Base-by-base conservation (phyloP, 2,329 filamentous ascomycete species). In the Penicillium corylophilum region DNA sequence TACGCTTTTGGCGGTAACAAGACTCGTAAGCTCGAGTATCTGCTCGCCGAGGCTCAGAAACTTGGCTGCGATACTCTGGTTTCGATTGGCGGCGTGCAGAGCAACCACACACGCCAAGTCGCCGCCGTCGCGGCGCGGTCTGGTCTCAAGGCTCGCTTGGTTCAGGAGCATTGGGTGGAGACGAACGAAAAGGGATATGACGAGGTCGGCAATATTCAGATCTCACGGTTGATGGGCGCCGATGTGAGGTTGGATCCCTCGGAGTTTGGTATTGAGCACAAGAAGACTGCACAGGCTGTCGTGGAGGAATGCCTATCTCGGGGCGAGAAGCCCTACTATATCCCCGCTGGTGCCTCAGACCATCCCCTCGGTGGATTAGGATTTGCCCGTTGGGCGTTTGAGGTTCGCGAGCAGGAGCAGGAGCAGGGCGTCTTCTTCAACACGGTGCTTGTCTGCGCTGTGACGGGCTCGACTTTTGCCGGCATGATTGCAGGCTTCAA, bases 401-500 rank as follows among this genome's bases (percentile, higher is more conserved):
- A 89, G 68, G 82, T 90, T 0, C 76, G 76, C 42, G 74, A 77
- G 55, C 86, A 89, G 69, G 86, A 89, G 70, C 71, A 74, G 55
- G 74, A 79, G 56, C 57, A 82, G 23, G 84, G 82, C 0, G 63
- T 87, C 10, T 86, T 86, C 67, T 89, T 88, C 67, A 84, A 87
- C 61, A 84, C 81, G 1, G 64, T 89, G 7, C 71, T 89, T 48
- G 86, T 88, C 8, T 89, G 86, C 65, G 84, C 83, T 16, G 87
- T 89, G 1, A 89, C 86, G 0, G 87, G 87, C 4, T 84, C 80
- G 5, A 89, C 87, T 1, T 79, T 88, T 65, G 87, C 82, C 0
- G 87, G 87, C 8, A 87, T 90, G 77, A 77, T 90, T 8, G 86
- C 86, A 0, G 87, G 87, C 0, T 88, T 89, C 69, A 88, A 87